Percentiles rank a stretch among this genome's conserved stretches.
These are phyloP conservation scores for Cercophora samala DNA, from an alignment of 495 filamentous ascomycete species.

Conservation along the genomic window DNA sequence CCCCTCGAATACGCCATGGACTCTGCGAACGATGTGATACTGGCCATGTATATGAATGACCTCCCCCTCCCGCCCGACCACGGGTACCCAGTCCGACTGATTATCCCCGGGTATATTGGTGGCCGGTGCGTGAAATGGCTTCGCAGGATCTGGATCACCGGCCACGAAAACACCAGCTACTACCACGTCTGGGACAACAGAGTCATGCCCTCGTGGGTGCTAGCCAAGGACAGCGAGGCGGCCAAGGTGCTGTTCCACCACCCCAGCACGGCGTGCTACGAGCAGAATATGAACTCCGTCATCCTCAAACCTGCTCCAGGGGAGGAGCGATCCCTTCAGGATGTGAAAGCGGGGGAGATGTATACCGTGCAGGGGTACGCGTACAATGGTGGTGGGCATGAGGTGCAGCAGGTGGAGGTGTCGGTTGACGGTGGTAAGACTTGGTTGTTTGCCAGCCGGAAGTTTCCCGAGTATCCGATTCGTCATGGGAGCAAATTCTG, in stretches of 20 bases:
- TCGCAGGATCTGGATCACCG: constrained; percentile 16
- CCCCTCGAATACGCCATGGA: constrained; percentile 15
- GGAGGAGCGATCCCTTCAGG: background rate
- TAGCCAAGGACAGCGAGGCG: constrained; percentile 13
- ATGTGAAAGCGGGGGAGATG: background rate
- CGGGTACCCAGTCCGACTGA: constrained; percentile 22
- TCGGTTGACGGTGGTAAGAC: constrained; percentile 11
- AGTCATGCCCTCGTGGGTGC: constrained; percentile 13
- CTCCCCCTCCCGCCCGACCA: constrained; percentile 23
- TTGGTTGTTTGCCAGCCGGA: constrained; percentile 14
- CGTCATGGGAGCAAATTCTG: constrained; percentile 20
- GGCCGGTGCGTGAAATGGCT: constrained; percentile 24
- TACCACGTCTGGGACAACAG: constrained; percentile 22
- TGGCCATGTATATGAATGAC: constrained; percentile 23
- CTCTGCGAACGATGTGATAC: constrained; percentile 15
- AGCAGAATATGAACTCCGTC: constrained; percentile 18
- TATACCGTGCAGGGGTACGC: constrained; percentile 17
- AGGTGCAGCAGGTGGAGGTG: constrained; percentile 22
- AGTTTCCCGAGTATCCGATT: constrained; percentile 14
- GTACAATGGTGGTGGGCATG: constrained; percentile 14
- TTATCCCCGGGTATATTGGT: constrained; percentile 18
- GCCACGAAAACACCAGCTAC: constrained; percentile 16
- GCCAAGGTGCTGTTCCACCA: constrained; percentile 15
- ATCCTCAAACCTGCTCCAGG: constrained; percentile 14
- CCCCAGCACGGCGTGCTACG: constrained; percentile 13